phyloP scores from a whole-genome alignment of 192 early-diverging fungal species.

The Linnemannia exigua region DNA sequence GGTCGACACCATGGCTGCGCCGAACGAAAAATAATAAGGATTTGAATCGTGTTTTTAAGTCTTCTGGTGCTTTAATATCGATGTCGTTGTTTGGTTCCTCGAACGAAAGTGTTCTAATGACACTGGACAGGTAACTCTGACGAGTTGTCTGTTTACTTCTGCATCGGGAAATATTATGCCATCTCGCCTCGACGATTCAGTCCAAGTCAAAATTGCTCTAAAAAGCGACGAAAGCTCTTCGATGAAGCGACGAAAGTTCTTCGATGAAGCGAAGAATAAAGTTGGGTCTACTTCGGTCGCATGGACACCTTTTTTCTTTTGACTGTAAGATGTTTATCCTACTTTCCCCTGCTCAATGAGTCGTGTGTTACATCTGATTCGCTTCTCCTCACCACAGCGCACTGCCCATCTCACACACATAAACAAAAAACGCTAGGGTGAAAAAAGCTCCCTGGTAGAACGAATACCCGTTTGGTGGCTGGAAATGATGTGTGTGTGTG shows the following conservation, averaged over 20 bases:
- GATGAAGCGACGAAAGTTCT: neutral
- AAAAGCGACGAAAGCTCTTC: no score
- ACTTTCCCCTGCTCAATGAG: neutral
- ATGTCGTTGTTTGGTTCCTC: no score
- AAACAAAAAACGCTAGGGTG: neutral
- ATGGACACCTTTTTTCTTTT: neutral
- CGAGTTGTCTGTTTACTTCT: neutral
- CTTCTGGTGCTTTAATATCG: neutral
- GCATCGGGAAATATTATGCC: neutral
- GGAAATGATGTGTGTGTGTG: neutral
- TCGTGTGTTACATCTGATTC: neutral
- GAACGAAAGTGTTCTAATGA: no score
- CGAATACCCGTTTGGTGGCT: constrained; percentile 5
- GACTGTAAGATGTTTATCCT: neutral
- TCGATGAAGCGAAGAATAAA: neutral
- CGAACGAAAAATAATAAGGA: neutral
- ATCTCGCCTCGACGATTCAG: neutral
- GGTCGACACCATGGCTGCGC: neutral
- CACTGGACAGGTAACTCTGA: neutral
- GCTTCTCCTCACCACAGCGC: neutral
- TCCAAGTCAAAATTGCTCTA: neutral
- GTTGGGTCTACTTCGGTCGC: neutral
- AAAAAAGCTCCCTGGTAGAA: constrained; percentile 3
- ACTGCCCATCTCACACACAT: neutral
- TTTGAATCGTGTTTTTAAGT: neutral